Conservation (phyloP, 805 yeast species). For the Candida insectalens region DNA sequence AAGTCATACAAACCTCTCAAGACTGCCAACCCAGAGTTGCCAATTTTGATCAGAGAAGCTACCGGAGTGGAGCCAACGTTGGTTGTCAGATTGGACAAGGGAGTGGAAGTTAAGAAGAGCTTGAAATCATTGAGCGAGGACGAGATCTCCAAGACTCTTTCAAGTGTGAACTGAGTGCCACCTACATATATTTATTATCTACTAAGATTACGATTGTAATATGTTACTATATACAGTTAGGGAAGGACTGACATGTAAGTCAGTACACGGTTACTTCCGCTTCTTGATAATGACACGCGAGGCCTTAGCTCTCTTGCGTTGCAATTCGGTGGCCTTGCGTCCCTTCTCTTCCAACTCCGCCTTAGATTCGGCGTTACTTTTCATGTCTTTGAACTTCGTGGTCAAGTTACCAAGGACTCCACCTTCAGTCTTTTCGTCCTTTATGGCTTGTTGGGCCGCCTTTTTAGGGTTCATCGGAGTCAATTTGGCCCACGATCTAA, state of each 20-base stretch:
- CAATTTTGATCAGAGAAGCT: constrained; percentile 73
- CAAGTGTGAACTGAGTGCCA: neutral
- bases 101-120: constrained; percentile 37
- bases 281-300: constrained; percentile 20
- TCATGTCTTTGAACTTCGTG: constrained; percentile 23
- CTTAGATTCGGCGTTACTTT: constrained; percentile 18
- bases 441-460: constrained; percentile 7
- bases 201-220: neutral
- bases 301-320: constrained; percentile 16
- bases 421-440: constrained; percentile 16
- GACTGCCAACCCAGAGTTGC: constrained; percentile 54
- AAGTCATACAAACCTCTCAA: constrained; percentile 57
- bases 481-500: constrained; percentile 49
- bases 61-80: constrained; percentile 63
- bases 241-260: too few relatives aligned
- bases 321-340: constrained; percentile 19
- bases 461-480: constrained; percentile 31
- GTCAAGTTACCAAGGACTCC: constrained; percentile 23
- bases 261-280: constrained; percentile 8
- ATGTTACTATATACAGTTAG: neutral
- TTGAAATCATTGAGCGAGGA: constrained; percentile 38
- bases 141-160: constrained; percentile 26
- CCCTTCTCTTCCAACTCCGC: constrained; percentile 17
- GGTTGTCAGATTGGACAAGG: constrained; percentile 61
- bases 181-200: neutral